These are phyloP conservation scores for Mycena alexandri DNA, from an alignment of 768 basidiomycete species.

Conservation along the genomic window DNA sequence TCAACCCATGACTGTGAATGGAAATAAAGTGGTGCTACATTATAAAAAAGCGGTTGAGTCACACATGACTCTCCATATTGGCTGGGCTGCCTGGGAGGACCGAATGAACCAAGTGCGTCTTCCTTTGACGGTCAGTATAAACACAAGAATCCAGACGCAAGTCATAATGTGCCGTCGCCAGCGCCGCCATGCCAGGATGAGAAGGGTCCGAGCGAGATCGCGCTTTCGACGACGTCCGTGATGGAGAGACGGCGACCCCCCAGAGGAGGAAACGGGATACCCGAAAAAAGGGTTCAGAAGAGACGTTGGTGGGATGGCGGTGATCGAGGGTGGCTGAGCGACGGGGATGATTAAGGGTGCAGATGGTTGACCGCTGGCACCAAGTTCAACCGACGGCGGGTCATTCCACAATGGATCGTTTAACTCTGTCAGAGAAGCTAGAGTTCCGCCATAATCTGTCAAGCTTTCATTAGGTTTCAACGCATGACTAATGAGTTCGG, in stretches of 20 bases:
- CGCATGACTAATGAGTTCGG: conserved; percentile 29
- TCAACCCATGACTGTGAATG: not conserved
- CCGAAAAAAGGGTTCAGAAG: conserved; percentile 81
- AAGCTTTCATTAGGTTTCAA: conserved; percentile 36
- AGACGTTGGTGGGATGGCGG: conserved; percentile 58
- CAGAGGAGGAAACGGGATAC: conserved; percentile 64
- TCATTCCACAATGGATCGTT: conserved; percentile 60
- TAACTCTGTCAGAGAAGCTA: conserved; percentile 64
- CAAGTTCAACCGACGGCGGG: conserved; percentile 22
- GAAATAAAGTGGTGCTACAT: not conserved
- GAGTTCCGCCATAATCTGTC: conserved; percentile 76
- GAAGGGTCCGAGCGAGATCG: conserved; percentile 74
- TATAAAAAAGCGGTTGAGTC: conserved; percentile 13
- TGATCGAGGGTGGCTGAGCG: conserved; percentile 33
- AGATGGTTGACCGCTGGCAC: conserved; percentile 32
- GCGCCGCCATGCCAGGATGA: conserved; percentile 73
- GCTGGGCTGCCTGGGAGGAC: conserved; percentile 1
- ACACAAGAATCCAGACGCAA: conserved; percentile 48
- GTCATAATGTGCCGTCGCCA: conserved; percentile 64
- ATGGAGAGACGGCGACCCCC: conserved; percentile 58
- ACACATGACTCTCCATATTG: conserved; percentile 12
- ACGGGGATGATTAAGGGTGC: conserved; percentile 26
- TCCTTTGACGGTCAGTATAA: conserved; percentile 42
- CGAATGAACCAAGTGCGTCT: conserved; percentile 35
- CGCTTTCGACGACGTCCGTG: conserved; percentile 78